These are phyloP conservation scores for Ophiobolus disseminans DNA, from an alignment of 2,329 filamentous ascomycete species.

Conservation along the genomic window DNA sequence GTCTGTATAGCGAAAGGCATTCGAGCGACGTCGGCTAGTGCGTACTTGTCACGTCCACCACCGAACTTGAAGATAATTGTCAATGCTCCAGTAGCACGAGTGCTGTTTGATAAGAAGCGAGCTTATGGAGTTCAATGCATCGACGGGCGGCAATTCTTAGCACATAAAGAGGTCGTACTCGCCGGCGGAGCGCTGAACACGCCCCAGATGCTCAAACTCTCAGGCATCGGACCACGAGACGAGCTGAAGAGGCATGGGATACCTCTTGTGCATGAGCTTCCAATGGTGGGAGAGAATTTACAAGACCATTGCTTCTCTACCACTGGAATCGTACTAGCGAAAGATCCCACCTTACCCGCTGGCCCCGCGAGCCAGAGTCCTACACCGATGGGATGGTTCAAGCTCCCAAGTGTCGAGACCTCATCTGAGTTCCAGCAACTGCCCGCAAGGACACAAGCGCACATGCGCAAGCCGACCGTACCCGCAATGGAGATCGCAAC, in stretches of 20 bases:
- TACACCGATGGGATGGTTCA: constrained; percentile 49
- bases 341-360: not conserved
- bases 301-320: constrained; percentile 56
- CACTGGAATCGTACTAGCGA: constrained; percentile 4
- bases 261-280: constrained; percentile 59
- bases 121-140: constrained; percentile 9
- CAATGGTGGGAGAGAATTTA: constrained; percentile 68
- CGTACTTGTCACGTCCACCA: constrained; percentile 55
- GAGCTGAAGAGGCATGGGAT: constrained; percentile 63
- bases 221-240: constrained; percentile 63
- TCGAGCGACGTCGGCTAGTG: constrained; percentile 59
- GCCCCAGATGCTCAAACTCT: constrained; percentile 68
- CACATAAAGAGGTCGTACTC: constrained; percentile 24
- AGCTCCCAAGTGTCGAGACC: constrained; percentile 34
- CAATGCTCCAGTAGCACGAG: constrained; percentile 49
- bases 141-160: not conserved
- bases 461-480: constrained; percentile 57
- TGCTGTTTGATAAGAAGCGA: constrained; percentile 6
- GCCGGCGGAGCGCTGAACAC: constrained; percentile 63
- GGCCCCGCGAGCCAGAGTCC: constrained; percentile 7
- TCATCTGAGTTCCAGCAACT: constrained; percentile 60
- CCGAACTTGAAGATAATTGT: constrained; percentile 61
- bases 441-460: constrained; percentile 49
- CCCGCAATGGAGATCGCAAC: constrained; percentile 62
- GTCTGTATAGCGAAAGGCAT: constrained; percentile 58